These are phyloP conservation scores for Aspergillus sparsus DNA, from an alignment of 495 filamentous ascomycete species.

Conservation along the genomic window DNA sequence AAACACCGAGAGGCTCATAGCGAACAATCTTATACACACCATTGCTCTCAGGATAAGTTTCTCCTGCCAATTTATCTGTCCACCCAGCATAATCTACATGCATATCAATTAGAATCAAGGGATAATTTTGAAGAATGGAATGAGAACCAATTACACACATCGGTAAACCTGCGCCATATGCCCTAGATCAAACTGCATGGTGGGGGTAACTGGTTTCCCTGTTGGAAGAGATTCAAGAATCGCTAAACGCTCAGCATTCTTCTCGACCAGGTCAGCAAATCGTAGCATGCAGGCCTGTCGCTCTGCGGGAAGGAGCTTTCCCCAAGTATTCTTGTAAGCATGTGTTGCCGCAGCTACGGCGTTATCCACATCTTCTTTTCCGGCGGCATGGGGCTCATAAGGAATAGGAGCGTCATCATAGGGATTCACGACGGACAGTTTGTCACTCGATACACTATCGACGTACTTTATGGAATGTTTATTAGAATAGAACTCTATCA, in stretches of 20 bases:
- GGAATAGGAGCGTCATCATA: constrained; percentile 16
- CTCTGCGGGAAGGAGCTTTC: constrained; percentile 4
- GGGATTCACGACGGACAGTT: constrained; percentile 15
- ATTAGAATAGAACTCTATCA: neutral
- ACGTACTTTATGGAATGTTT: constrained; percentile 14
- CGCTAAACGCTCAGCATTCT: constrained; percentile 6
- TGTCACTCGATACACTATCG: constrained; percentile 4
- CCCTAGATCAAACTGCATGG: constrained; percentile 8
- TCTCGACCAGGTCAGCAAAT: constrained; percentile 19
- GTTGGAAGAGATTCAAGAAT: constrained; percentile 13
- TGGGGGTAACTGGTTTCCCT: constrained; percentile 12
- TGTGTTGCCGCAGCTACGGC: constrained; percentile 14
- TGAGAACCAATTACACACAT: neutral
- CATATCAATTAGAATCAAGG: neutral
- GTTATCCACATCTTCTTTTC: constrained; percentile 13
- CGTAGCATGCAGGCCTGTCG: constrained; percentile 17
- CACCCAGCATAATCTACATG: constrained; percentile 14
- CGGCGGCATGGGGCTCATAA: constrained; percentile 10
- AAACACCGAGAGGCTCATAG: constrained; percentile 20
- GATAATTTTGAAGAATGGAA: neutral
- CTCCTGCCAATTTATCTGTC: constrained; percentile 18
- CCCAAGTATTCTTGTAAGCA: constrained; percentile 17
- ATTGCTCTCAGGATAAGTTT: constrained; percentile 15
- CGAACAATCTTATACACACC: constrained; percentile 20
- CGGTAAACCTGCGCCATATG: constrained; percentile 16